phyloP scores from a whole-genome alignment of 768 basidiomycete genomes.

The Clitopilus passeckerianus region DNA sequence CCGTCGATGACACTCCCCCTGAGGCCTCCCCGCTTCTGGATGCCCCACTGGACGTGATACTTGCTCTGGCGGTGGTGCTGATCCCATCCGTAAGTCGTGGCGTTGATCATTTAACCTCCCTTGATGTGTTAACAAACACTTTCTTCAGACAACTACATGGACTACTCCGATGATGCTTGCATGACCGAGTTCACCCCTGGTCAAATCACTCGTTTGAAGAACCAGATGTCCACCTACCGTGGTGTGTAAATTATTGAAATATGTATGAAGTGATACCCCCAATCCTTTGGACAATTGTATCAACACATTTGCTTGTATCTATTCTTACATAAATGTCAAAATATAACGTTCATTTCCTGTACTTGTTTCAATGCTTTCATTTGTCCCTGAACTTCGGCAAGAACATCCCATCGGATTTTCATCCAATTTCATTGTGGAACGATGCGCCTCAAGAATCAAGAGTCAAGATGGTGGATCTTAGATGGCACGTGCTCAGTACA shows the following conservation, averaged over 20 bases:
- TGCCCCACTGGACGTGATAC: slow-evolving; percentile 26
- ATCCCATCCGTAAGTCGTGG: slow-evolving; percentile 25
- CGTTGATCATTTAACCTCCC: background rate
- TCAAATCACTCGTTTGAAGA: slow-evolving; percentile 29
- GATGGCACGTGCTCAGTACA: no score
- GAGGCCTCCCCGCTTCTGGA: slow-evolving; percentile 33
- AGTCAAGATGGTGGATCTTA: no score
- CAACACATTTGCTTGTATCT: background rate
- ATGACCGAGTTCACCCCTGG: slow-evolving; percentile 41
- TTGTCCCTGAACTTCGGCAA: background rate
- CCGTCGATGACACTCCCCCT: slow-evolving; percentile 36
- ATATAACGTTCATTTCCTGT: background rate
- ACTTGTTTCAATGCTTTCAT: no score
- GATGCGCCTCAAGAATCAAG: no score
- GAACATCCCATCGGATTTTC: no score
- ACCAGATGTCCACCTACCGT: slow-evolving; percentile 37
- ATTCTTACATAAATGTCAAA: background rate
- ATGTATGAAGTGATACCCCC: background rate
- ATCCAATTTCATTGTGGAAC: no score
- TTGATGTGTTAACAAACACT: background rate
- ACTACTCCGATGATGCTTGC: slow-evolving; percentile 41
- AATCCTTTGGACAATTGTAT: background rate
- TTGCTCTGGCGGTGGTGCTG: slow-evolving; percentile 23
- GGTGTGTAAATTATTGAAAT: slow-evolving; percentile 14
- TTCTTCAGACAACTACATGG: slow-evolving; percentile 38